Evolutionary conservation across 1,284 basidiomycete genomes (phyloP).

Genomic region (Fistulina hepatica): DNA sequence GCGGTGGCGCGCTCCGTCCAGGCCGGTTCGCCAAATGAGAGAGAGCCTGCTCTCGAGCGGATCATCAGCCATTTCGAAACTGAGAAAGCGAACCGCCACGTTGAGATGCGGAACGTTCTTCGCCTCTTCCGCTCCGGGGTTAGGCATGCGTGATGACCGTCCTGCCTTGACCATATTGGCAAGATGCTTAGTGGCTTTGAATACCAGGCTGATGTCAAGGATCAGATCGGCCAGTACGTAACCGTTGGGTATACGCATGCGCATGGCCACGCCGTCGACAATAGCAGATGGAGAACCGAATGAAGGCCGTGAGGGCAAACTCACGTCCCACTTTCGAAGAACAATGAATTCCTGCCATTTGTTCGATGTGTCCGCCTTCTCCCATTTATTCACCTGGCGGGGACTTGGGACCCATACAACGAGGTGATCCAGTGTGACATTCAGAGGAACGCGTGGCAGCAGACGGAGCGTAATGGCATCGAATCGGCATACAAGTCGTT

Average conservation of each 20-base stretch:
- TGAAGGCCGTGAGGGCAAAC: conserved; percentile 23
- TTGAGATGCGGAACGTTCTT: conserved; percentile 61
- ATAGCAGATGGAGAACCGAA: conserved; percentile 30
- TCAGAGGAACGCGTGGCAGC: conserved; percentile 17
- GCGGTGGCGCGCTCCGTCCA: conserved; percentile 66
- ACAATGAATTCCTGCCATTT: conserved; percentile 76
- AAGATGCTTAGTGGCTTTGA: conserved; percentile 65
- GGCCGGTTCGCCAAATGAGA: conserved; percentile 69
- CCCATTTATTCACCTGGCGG: conserved; percentile 22
- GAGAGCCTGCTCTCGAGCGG: conserved; percentile 76
- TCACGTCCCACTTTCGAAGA: conserved; percentile 50
- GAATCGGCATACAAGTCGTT: conserved; percentile 36
- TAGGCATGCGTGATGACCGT: conserved; percentile 35
- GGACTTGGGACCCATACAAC: conserved; percentile 34
- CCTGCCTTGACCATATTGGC: conserved; percentile 35
- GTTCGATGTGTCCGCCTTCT: conserved; percentile 25
- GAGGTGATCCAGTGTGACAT: conserved; percentile 28
- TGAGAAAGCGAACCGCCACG: conserved; percentile 50
- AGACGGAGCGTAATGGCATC: conserved; percentile 28
- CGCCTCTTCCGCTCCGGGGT: conserved; percentile 57
- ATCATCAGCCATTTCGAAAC: conserved; percentile 83
- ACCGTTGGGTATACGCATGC: conserved; percentile 71
- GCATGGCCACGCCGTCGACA: conserved; percentile 54
- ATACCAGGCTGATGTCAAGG: conserved; percentile 49
- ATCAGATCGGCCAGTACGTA: conserved; percentile 70